Evolutionary conservation across 164 flowering plant species (phyloP), one percentile per base, ranked within the genome.

Genomic region (Houttuynia cordata): DNA sequence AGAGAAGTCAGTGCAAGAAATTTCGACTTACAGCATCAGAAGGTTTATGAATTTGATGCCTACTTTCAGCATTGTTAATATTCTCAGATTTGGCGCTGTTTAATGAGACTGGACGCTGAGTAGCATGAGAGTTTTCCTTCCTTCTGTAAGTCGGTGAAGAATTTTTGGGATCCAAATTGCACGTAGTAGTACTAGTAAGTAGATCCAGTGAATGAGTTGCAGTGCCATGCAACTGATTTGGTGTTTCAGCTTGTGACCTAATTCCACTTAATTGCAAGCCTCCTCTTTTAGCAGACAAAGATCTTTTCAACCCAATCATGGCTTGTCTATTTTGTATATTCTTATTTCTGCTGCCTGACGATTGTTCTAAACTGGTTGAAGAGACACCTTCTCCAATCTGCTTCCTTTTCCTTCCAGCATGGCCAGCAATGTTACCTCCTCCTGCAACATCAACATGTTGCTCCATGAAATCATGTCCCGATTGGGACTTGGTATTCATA

Each of bases 1-100:
- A 7, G 39, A 24, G 59, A n/a, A 4, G 37, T 45, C 30, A n/a
- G 24, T 60, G 10, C 20, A 53, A 45, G 12, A 45, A 45, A 12
- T 17, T 17, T 17, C n/a, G 25, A 47, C 75, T 69, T 62, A 76
- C 72, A 66, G 73, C 57, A 67, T 74, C 59, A 59, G 68, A 47
- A 21, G 69, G 75, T 8, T 62, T 65, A 58, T 41, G n/a, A 67
- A 42, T 47, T 53, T 59, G 19, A 50, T 41, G 41, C 18, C 53
- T 52, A 58, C 19, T 59, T 55, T 57, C 65, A 30, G 62, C 68
- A 64, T 14, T 56, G 20, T 49, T 67, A 20, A 30, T 23, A 34
- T 51, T 2, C 22, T 62, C 70, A 18, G 61, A 45, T 58, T 71
- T 64, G 47, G 64, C 9, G 58, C 40, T 47, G 57, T 54, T n/a